Evolutionary conservation across 768 basidiomycete genomes (phyloP).

Genomic region (Mycena maculata): DNA sequence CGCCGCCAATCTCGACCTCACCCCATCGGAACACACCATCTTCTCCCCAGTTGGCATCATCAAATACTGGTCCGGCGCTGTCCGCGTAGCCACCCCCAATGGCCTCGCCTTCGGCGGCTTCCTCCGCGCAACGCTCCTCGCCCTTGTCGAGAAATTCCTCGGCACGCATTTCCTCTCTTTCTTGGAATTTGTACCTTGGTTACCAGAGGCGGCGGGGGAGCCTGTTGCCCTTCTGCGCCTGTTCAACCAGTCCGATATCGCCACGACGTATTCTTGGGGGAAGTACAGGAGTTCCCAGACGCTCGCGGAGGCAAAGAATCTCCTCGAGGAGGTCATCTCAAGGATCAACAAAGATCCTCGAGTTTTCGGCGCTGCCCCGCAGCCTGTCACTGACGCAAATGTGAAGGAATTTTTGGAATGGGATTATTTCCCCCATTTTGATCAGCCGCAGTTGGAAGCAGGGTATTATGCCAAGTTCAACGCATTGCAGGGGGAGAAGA

Average conservation of each 20-base stretch:
- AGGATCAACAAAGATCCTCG: slow-evolving; percentile 12
- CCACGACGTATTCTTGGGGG: slow-evolving; percentile 16
- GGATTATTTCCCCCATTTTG: slow-evolving; percentile 20
- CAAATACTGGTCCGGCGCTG: slow-evolving; percentile 16
- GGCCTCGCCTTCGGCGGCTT: slow-evolving; percentile 14
- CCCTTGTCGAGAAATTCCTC: slow-evolving; percentile 21
- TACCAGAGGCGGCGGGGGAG: slow-evolving; percentile 19
- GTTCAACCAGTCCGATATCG: slow-evolving; percentile 18
- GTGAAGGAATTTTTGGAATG: slow-evolving; percentile 12
- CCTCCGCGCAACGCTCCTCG: slow-evolving; percentile 20
- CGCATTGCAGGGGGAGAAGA: slow-evolving; percentile 14
- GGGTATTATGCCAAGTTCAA: slow-evolving; percentile 15
- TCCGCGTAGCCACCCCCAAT: slow-evolving; percentile 11
- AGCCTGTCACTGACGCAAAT: slow-evolving; percentile 12
- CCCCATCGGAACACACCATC: slow-evolving; percentile 10
- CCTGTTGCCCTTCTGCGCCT: slow-evolving; percentile 16
- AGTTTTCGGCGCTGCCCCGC: background rate
- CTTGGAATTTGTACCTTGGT: slow-evolving; percentile 19
- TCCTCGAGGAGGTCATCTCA: background rate
- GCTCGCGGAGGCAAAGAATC: slow-evolving; percentile 5
- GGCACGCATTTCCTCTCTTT: slow-evolving; percentile 19
- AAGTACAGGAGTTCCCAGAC: slow-evolving; percentile 4
- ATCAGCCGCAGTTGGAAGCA: slow-evolving; percentile 12
- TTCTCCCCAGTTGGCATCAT: slow-evolving; percentile 19
- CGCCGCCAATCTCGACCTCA: slow-evolving; percentile 20